Conservation (phyloP, 2,329 filamentous ascomycete genomes). For the Trichoderma koningiopsis region DNA sequence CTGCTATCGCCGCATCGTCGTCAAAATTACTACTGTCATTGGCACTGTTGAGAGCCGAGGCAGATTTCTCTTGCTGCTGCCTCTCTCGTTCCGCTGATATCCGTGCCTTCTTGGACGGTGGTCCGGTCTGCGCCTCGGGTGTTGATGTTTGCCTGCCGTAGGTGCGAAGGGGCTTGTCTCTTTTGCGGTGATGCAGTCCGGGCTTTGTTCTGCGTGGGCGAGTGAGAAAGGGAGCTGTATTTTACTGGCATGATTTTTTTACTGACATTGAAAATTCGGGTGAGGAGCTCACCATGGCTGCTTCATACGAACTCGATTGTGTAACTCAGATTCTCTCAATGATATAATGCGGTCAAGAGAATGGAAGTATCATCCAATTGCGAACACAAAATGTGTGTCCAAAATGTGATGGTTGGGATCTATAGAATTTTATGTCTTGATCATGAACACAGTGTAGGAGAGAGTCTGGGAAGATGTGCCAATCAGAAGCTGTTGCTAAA, state of each 20-base stretch:
- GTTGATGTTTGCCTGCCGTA: conserved; percentile 42
- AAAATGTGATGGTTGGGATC: background rate
- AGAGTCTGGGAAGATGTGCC: too few relatives aligned
- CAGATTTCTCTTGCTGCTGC: background rate
- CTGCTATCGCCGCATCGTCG: background rate
- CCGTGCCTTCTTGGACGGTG: conserved; percentile 35
- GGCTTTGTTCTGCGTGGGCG: conserved; percentile 36
- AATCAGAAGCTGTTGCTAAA: background rate
- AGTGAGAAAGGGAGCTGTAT: background rate
- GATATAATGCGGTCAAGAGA: background rate
- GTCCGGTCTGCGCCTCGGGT: conserved; percentile 33
- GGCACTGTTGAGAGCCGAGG: background rate
- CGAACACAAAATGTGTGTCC: background rate
- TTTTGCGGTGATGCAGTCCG: conserved; percentile 34
- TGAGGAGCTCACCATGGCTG: conserved; percentile 32
- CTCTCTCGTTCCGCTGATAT: background rate
- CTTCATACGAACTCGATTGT: background rate
- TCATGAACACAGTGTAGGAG: too few relatives aligned
- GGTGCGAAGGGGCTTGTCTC: conserved; percentile 43
- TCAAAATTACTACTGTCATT: background rate
- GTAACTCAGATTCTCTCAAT: background rate
- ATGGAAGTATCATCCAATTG: background rate
- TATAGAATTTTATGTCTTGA: too few relatives aligned
- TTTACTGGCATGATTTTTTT: too few relatives aligned
- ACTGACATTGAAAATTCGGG: conserved; percentile 23